Conservation (phyloP, 352 stramenopile genomes). For the Phytophthora litchii region DNA sequence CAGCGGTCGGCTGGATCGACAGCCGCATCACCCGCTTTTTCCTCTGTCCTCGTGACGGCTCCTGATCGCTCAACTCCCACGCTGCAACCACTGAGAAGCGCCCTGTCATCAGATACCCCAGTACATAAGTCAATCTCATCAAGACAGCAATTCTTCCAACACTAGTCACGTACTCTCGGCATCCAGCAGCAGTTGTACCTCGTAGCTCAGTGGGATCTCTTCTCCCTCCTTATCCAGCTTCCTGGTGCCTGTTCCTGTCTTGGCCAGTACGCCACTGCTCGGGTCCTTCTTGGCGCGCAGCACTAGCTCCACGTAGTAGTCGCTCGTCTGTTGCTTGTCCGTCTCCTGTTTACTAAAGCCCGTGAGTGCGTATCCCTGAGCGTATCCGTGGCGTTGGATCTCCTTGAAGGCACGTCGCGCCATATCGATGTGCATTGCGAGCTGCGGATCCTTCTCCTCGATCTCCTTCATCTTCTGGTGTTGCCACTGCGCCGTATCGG, state of each 20-base stretch:
- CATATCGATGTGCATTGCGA: constrained; percentile 56
- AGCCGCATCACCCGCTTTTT: constrained; percentile 40
- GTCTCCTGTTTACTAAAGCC: constrained; percentile 61
- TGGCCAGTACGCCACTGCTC: constrained; percentile 27
- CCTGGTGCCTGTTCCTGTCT: constrained; percentile 33
- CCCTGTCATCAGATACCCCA: constrained; percentile 28
- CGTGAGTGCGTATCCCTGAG: constrained; percentile 51
- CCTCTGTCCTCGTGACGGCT: constrained; percentile 27
- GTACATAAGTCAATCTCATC: not conserved
- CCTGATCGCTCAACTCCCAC: constrained; percentile 55
- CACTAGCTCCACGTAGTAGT: constrained; percentile 39
- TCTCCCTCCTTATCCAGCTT: constrained; percentile 24
- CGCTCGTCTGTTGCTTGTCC: constrained; percentile 3
- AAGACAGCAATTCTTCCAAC: not conserved
- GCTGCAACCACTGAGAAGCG: constrained; percentile 61
- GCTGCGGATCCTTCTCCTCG: constrained; percentile 44
- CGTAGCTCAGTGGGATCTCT: constrained; percentile 40
- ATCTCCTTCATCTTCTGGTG: constrained; percentile 45
- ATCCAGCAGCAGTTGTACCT: constrained; percentile 58
- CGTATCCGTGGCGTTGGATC: constrained; percentile 67
- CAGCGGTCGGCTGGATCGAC: constrained; percentile 50
- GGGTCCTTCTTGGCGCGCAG: constrained; percentile 29
- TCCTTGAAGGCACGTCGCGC: constrained; percentile 52
- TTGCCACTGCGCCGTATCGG: constrained; percentile 28
- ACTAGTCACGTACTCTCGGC: constrained; percentile 38